Base-by-base conservation (phyloP, 345 rosid species). In the Cardiospermum halicacabum region DNA sequence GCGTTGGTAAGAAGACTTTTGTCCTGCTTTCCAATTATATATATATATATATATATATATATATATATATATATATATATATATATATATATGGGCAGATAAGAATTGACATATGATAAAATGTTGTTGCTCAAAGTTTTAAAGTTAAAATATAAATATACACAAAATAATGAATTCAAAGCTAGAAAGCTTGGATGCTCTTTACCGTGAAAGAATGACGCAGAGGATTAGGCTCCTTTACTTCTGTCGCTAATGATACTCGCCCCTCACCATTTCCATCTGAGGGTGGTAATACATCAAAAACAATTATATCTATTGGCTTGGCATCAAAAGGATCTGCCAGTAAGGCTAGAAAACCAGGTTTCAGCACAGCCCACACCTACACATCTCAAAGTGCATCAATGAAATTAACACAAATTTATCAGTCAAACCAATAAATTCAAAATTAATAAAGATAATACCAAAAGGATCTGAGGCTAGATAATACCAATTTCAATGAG, bases 301-400 rank as follows among this genome's bases (percentile, higher is more conserved):
- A 95, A 67, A 87, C 92, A 66, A 95, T 86, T 70, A 91, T 88
- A 79, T 95, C 97, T 54, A 89, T 72, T 56, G 85, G 96, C 73
- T 91, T 91, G 27, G 83, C 56, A 74, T 89, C 97, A 51, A 91
- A 76, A 28, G 99, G 96, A 74, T 95, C 96, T 51, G 75, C 93
- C 78, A 95, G 74, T 42, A 91, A 80, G 66, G 98, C 98, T 75
- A 95, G 80, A 79, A 95, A 95, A 75, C 99, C 96, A 53, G 96
- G 96, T 82, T 95, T 95, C 69, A 95, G 71, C 37, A 95, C 96
- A 64, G 94, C 99, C 98, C 96, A 95, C 70, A 91, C 98, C 98
- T 95, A 80, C 49, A 80, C 49, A 74, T 16, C 70, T 59, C 21
- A 75, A 42, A 11, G 13, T 26, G 27, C 15, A 62, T 31, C 53